A percentile compares a stretch with the other conserved stretches of the same genome.
Conservation (phyloP, 371 early-diverging fungal genomes). For the Globomyces sp. region DNA sequence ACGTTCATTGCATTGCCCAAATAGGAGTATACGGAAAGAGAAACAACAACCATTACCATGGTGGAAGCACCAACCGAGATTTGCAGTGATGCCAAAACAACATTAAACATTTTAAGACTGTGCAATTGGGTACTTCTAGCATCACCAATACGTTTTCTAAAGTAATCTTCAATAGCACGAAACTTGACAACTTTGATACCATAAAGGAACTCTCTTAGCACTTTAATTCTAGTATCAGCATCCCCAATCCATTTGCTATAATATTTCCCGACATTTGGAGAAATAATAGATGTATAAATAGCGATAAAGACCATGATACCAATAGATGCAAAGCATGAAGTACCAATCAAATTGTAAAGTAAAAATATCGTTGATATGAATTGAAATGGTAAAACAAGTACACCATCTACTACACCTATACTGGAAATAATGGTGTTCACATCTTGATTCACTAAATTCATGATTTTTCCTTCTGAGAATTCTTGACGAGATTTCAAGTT, state of each 20-base stretch:
- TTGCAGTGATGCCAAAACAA: slow-evolving; percentile 32
- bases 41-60: slow-evolving; percentile 55
- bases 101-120: slow-evolving; percentile 38
- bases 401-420: not conserved
- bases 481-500: not conserved
- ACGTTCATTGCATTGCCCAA: slow-evolving; percentile 32
- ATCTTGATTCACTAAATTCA: slow-evolving; percentile 13
- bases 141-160: slow-evolving; percentile 36
- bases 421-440: not conserved
- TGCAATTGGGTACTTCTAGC: slow-evolving; percentile 46
- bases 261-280: not conserved
- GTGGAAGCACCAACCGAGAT: slow-evolving; percentile 61
- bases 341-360: not conserved
- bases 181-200: slow-evolving; percentile 46
- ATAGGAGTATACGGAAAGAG: slow-evolving; percentile 42
- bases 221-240: slow-evolving; percentile 41
- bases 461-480: slow-evolving; percentile 13
- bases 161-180: slow-evolving; percentile 56
- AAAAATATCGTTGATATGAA: not conserved
- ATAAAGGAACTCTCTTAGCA: slow-evolving; percentile 35
- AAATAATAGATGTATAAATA: not conserved
- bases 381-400: not conserved
- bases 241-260: slow-evolving; percentile 1
- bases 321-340: not conserved
- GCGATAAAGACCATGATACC: not conserved